These are phyloP conservation scores for Populus davidiana DNA, from an alignment of 345 rosid species.

Conservation along the genomic window DNA sequence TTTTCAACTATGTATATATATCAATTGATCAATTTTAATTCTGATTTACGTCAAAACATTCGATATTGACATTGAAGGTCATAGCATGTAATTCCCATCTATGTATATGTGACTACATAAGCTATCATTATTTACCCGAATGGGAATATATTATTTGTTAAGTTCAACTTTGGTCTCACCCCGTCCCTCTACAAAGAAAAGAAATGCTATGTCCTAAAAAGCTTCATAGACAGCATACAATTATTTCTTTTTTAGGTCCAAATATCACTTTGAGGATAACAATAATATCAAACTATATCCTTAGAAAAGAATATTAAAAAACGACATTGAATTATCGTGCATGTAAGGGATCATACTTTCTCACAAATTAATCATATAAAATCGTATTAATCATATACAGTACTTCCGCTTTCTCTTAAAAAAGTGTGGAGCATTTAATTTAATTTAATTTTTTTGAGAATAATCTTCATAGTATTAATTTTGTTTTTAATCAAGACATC, in stretches of 20 bases:
- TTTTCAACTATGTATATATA: too few relatives aligned
- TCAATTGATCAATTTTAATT: too few relatives aligned
- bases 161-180: not conserved
- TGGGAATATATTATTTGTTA: not conserved
- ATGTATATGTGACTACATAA: not conserved
- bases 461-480: not conserved
- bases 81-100: too few relatives aligned
- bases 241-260: not conserved
- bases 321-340: not conserved
- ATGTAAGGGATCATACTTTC: not conserved
- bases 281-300: not conserved
- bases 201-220: not conserved
- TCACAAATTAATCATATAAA: not conserved
- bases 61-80: too few relatives aligned
- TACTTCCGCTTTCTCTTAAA: not conserved
- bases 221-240: not conserved
- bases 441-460: not conserved
- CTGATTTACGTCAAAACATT: too few relatives aligned
- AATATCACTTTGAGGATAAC: not conserved
- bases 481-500: constrained; percentile 2
- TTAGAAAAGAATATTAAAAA: not conserved
- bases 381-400: not conserved
- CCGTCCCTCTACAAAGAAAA: not conserved
- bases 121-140: too few relatives aligned
- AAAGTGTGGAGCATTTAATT: not conserved